These are phyloP conservation scores for Fragaria vesca DNA, from an alignment of 306 rosid genomes.

Conservation along the genomic window DNA sequence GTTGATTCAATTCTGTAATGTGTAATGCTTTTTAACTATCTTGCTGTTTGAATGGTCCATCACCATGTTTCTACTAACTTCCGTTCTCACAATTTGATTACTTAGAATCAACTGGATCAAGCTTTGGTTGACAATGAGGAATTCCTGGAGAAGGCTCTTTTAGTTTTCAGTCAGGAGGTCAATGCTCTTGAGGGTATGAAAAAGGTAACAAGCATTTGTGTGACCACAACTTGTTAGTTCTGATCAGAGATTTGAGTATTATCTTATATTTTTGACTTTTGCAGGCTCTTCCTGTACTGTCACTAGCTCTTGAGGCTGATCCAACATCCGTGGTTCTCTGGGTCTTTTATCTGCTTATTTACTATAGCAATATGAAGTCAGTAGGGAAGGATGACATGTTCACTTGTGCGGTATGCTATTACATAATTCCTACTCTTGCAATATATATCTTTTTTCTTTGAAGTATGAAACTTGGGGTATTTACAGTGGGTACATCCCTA, in stretches of 20 bases:
- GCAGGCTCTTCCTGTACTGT: constrained; percentile 78
- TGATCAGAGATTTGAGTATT: constrained; percentile 9
- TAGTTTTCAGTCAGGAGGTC: constrained; percentile 71
- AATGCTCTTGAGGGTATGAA: constrained; percentile 59
- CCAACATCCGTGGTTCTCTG: constrained; percentile 64
- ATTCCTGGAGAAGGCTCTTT: constrained; percentile 75
- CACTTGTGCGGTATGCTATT: constrained; percentile 78
- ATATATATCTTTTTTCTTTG: not conserved
- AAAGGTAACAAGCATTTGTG: constrained; percentile 51
- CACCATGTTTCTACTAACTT: constrained; percentile 32
- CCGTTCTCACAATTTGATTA: constrained; percentile 21
- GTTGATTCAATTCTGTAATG: not conserved
- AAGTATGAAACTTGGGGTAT: constrained; percentile 12
- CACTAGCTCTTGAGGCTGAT: constrained; percentile 77
- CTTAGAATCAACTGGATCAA: constrained; percentile 69
- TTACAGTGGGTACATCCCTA: constrained; percentile 10
- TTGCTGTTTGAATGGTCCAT: constrained; percentile 8
- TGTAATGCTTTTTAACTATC: constrained; percentile 17
- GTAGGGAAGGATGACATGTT: constrained; percentile 86
- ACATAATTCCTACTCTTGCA: constrained; percentile 29
- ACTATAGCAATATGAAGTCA: constrained; percentile 59
- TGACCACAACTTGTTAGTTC: constrained; percentile 15
- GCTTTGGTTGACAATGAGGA: constrained; percentile 64
- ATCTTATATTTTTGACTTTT: constrained; percentile 33
- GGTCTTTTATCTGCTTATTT: constrained; percentile 76